A percentile compares a stretch with the other conserved stretches of the same genome.
Conservation (phyloP, 176 grass and related monocot genomes). For the Aegilops speltoides region DNA sequence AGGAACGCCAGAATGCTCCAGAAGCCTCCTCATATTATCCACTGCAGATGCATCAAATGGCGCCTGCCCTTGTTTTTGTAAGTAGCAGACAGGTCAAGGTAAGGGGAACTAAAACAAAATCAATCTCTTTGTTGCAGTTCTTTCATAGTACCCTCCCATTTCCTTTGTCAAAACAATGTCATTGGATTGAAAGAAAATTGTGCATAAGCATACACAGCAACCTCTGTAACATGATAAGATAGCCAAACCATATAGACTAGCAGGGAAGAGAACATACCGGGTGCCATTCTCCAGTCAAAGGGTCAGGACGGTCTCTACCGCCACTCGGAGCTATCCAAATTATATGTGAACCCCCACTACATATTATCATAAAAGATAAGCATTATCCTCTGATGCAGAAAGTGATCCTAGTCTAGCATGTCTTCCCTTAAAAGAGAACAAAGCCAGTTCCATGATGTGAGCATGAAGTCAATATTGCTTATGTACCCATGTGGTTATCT, state of each 20-base stretch:
- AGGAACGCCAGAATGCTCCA: slow-evolving; percentile 70
- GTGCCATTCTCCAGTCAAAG: slow-evolving; percentile 77
- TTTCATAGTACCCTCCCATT: not conserved
- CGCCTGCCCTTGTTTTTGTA: slow-evolving; percentile 69
- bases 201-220: not conserved
- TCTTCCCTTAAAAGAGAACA: not conserved
- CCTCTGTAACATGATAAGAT: not conserved
- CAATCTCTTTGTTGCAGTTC: not conserved
- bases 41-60: slow-evolving; percentile 86
- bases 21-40: slow-evolving; percentile 98
- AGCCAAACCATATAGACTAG: slow-evolving; percentile 21
- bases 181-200: slow-evolving; percentile 19
- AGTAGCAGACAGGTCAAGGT: slow-evolving; percentile 30
- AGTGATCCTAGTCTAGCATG: not conserved
- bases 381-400: slow-evolving; percentile 6
- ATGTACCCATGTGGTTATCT: not conserved
- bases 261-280: slow-evolving; percentile 61
- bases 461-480: not conserved
- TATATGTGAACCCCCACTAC: slow-evolving; percentile 83
- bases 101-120: slow-evolving; percentile 22
- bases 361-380: slow-evolving; percentile 24
- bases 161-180: not conserved
- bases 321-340: slow-evolving; percentile 99
- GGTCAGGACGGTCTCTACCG: slow-evolving; percentile 89
- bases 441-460: slow-evolving; percentile 16